Percentiles rank a stretch among this genome's conserved stretches.
phyloP scores from a whole-genome alignment of 2,329 filamentous ascomycete species.

The Fusarium sp. region DNA sequence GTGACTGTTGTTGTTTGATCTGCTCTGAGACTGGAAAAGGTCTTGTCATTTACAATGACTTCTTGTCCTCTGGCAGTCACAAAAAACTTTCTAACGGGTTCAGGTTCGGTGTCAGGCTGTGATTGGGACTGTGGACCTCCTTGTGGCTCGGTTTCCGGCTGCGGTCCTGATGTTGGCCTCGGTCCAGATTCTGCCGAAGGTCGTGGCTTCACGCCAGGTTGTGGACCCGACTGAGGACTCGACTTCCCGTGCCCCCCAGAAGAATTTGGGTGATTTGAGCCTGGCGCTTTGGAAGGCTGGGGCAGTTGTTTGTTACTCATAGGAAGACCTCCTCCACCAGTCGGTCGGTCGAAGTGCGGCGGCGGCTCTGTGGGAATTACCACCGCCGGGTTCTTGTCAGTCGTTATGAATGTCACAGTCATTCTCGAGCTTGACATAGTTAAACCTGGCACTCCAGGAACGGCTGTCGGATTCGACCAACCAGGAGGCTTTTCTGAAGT shows the following conservation, averaged over 20 bases:
- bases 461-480: constrained; percentile 3
- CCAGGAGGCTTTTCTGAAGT: not conserved
- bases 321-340: not conserved
- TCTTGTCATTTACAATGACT: constrained; percentile 59
- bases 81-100: constrained; percentile 44
- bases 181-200: not conserved
- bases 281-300: constrained; percentile 1
- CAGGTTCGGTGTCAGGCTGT: not conserved
- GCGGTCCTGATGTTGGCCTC: not conserved
- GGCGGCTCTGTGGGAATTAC: constrained; percentile 51
- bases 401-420: constrained; percentile 59
- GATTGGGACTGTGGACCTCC: not conserved
- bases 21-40: constrained; percentile 52
- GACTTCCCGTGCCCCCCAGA: not conserved
- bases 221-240: not conserved
- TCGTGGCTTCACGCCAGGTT: not conserved
- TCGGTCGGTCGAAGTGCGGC: constrained; percentile 51
- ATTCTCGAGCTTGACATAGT: constrained; percentile 24
- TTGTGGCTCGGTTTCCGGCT: not conserved
- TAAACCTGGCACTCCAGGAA: constrained; percentile 6
- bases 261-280: not conserved
- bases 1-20: constrained; percentile 54
- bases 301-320: constrained; percentile 36
- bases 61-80: constrained; percentile 55
- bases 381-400: constrained; percentile 64